Evolutionary conservation across 2,329 filamentous ascomycete species (phyloP).

Genomic region (Chaetomium sp.): DNA sequence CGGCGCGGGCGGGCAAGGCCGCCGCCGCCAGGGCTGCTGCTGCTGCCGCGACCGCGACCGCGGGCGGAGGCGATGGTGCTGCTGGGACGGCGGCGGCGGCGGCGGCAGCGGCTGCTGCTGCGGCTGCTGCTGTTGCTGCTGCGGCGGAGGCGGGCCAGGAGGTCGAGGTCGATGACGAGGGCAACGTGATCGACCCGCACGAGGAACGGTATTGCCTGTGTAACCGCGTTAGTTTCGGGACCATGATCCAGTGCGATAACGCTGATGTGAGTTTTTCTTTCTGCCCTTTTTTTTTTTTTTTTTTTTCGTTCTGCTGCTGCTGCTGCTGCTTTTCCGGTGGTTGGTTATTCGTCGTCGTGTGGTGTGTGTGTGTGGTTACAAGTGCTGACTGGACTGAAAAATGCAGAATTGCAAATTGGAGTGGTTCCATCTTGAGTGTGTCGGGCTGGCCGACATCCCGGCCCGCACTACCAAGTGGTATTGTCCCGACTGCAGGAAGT

Average conservation of each 20-base stretch:
- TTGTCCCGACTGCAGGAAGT: conserved; percentile 72
- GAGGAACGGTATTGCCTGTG: conserved; percentile 79
- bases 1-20: conserved; percentile 30
- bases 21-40: not conserved
- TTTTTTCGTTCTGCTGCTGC: not conserved
- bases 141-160: conserved; percentile 51
- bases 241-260: conserved; percentile 84
- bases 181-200: conserved; percentile 70
- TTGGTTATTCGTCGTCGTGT: not conserved
- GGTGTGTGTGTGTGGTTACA: not conserved
- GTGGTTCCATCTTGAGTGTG: conserved; percentile 84
- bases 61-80: not conserved
- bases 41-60: not conserved
- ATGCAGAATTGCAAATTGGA: conserved; percentile 70
- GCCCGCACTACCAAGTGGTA: conserved; percentile 80
- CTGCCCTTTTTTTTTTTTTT: conserved; percentile 16
- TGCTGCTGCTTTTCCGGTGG: no score
- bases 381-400: not conserved
- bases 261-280: conserved; percentile 60
- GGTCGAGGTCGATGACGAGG: conserved; percentile 67
- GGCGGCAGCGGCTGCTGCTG: conserved; percentile 24
- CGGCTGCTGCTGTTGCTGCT: conserved; percentile 25
- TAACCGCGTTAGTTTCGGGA: conserved; percentile 77
- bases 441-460: conserved; percentile 68
- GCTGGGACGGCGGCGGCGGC: conserved; percentile 32